phyloP scores from a whole-genome alignment of 306 rosid species.

The Boehmeria nivea region DNA sequence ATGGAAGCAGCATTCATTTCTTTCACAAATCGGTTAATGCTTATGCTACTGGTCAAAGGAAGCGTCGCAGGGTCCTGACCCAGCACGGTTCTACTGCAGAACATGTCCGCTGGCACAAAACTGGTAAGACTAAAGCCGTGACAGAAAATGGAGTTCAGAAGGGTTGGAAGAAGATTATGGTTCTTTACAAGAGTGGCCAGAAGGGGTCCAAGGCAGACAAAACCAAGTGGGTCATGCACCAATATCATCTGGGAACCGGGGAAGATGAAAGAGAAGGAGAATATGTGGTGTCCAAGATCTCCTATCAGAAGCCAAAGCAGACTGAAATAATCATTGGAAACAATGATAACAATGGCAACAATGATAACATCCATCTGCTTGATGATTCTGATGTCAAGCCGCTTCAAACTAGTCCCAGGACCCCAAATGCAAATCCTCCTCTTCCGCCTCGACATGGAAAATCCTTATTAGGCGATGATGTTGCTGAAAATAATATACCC shows the following conservation, averaged over 20 bases:
- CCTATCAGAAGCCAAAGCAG: conserved; percentile 54
- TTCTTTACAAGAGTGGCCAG: conserved; percentile 55
- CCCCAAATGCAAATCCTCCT: conserved; percentile 64
- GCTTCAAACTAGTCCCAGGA: conserved; percentile 55
- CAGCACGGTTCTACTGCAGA: conserved; percentile 24
- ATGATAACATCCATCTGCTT: conserved; percentile 29
- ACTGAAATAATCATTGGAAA: conserved; percentile 37
- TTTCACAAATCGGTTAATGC: conserved; percentile 73
- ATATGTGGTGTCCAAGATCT: conserved; percentile 73
- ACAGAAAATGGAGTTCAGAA: conserved; percentile 34
- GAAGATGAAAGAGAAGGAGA: conserved; percentile 76
- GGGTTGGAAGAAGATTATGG: conserved; percentile 87
- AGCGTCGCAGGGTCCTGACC: conserved; percentile 49
- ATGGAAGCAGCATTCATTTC: conserved; percentile 70
- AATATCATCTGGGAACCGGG: conserved; percentile 75
- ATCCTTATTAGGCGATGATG: conserved; percentile 26
- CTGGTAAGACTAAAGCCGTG: conserved; percentile 45
- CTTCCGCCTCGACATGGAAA: conserved; percentile 52
- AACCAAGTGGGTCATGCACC: conserved; percentile 85
- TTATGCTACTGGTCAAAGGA: conserved; percentile 67
- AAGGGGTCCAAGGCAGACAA: conserved; percentile 57
- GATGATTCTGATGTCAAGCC: conserved; percentile 36
- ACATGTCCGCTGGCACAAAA: conserved; percentile 60
- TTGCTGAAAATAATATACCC: conserved; percentile 25
- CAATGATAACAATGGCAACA: conserved; percentile 38